phyloP scores from a whole-genome alignment of 805 yeast genomes.

The Nakazawaea pomicola region DNA sequence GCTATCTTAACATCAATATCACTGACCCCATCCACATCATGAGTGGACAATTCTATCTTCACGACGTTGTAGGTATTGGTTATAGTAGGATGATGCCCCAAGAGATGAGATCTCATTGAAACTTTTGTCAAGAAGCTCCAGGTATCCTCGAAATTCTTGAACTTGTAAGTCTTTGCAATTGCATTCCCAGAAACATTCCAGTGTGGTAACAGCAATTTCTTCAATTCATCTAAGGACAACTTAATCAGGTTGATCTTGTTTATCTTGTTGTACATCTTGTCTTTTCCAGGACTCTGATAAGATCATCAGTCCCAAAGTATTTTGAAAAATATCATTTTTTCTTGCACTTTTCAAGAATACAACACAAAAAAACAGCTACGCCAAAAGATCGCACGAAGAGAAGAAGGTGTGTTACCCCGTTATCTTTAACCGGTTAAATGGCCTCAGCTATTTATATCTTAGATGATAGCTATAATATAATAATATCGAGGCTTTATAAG shows the following conservation, averaged over 20 bases:
- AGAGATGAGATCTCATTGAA: conserved; percentile 49
- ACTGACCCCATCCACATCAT: conserved; percentile 53
- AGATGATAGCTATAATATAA: conserved; percentile 23
- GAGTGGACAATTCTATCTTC: conserved; percentile 53
- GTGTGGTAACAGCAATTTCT: conserved; percentile 14
- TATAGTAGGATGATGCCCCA: conserved; percentile 71
- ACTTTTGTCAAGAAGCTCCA: conserved; percentile 53
- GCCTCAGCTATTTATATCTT: conserved; percentile 30
- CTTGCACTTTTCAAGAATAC: no score
- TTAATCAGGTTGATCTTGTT: conserved; percentile 24
- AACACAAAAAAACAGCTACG: conserved; percentile 20
- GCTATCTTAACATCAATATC: conserved; percentile 59
- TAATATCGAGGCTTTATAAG: conserved; percentile 30
- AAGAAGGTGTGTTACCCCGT: conserved; percentile 15
- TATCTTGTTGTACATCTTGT: conserved; percentile 33
- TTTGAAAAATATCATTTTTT: no score
- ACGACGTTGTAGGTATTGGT: conserved; percentile 59
- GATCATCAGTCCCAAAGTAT: conserved; percentile 18
- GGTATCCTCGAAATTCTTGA: conserved; percentile 53
- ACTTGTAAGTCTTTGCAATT: conserved; percentile 33
- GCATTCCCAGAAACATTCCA: conserved; percentile 21
- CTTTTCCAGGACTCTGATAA: conserved; percentile 18
- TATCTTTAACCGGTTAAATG: conserved; percentile 20
- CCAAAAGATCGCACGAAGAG: conserved; percentile 21
- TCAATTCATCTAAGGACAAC: conserved; percentile 21